Conservation (phyloP, 1,139 yeast genomes). For the Protomyces inundatus region DNA sequence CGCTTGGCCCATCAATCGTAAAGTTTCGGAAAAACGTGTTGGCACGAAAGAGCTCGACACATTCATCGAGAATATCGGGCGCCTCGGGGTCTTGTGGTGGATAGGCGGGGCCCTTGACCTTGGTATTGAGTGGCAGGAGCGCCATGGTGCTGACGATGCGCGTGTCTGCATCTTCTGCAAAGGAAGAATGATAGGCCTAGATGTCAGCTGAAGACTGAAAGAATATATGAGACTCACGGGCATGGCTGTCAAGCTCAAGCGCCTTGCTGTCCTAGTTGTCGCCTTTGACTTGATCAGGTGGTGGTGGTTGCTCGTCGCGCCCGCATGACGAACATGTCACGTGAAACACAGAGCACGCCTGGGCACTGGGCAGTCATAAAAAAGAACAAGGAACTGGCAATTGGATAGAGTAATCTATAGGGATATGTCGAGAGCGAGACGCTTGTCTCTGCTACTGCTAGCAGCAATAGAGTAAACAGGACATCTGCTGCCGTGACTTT, state of each 20-base stretch:
- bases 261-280: no score
- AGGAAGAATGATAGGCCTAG: conserved; percentile 87
- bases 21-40: conserved; percentile 94
- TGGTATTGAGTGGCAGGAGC: conserved; percentile 74
- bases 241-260: neutral
- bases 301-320: no score
- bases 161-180: conserved; percentile 48
- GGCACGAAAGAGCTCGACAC: conserved; percentile 85
- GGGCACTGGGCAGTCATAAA: no score
- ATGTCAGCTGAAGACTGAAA: neutral
- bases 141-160: conserved; percentile 57
- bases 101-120: conserved; percentile 85
- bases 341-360: no score
- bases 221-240: neutral
- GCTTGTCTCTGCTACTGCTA: neutral
- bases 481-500: neutral
- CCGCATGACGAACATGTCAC: no score
- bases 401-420: no score
- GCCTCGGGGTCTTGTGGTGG: conserved; percentile 65
- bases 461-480: neutral
- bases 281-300: no score
- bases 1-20: conserved; percentile 94
- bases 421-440: no score
- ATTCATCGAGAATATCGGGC: conserved; percentile 78
- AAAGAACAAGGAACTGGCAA: no score